Base-by-base conservation (phyloP, 768 basidiomycete genomes). In the Boletus patriciae region DNA sequence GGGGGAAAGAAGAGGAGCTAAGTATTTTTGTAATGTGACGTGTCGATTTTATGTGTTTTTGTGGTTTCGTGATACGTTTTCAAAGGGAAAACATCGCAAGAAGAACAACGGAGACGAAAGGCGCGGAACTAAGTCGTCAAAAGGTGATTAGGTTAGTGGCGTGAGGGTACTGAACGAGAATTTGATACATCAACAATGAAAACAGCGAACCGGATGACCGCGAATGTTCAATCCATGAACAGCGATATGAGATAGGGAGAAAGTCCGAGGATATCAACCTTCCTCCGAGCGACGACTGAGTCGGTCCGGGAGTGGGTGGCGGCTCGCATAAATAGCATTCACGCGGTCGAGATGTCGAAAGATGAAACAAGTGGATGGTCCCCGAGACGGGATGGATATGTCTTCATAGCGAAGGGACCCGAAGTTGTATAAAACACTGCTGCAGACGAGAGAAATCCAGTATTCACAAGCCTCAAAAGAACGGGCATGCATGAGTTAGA, bases 351-450 rank as follows among this genome's bases (percentile, higher is more conserved):
- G 65, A 67, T 62, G 65, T 61, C 54, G 61, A 68, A 64, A 66
- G 57, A 62, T 60, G 57, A 64, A 66, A 68, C 54, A 66, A 63
- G 63, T 60, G 66, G 68, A 70, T 67, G 71, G 69, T 73, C 75
- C 78, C 75, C 74, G 66, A 72, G 81, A 84, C 83, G 76, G 82
- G 80, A 83, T 82, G 82, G 79, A 84, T 83, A 83, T 79, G 83
- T 84, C 83, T 80, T 71, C 68, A 73, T 71, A 67, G 57, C 64
- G 66, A 49, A 60, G 59, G 67, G 62, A 65, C 64, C 66, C 55
- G 47, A 64, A 60, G 27, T 60, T 52, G 59, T 60, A 65, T 71
- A 57, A 60, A 53, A 63, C 63, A 67, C 33, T 50, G 56, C 50
- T 58, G 43, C 53, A 56, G 60, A 68, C 61, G 59, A 64, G 64